Evolutionary conservation across 257 asterid species (phyloP), one percentile per base, ranked within the genome.

Genomic region (Cinchona pubescens): DNA sequence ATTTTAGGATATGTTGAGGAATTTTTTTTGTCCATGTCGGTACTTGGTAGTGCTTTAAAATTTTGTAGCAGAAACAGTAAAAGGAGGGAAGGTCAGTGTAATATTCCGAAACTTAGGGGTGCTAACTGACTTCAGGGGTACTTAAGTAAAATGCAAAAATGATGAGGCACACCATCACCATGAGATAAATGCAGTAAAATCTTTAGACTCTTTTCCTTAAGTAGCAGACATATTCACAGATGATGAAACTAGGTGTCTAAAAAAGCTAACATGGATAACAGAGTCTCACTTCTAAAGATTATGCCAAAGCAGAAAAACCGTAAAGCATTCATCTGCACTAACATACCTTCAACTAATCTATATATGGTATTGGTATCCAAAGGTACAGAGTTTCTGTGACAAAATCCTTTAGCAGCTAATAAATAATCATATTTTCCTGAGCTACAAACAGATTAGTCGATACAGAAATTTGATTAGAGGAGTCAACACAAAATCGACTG

Each of bases 351-450:
- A 73, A 82, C 90, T 84, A 83, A 88, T 79, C 82, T 90, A 81
- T 87, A 90, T 91, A 92, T 83, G 76, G 94, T n/a, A n/a, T n/a
- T n/a, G n/a, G n/a, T 84, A 77, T 87, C 90, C 80, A 92, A 80
- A 82, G 96, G 89, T 72, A 88, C 92, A 75, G 87, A 87, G 76
- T 90, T 89, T 83, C 72, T 86, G 85, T 96, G 96, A 84, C 97
- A 92, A 81, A 94, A 94, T 76, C 99, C 97, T 87, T 94, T 95
- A 79, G 99, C 97, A 72, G 99, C 99, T 97, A 53, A 76, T 61
- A 67, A 85, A 78, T 30, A 69, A 69, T 71, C 76, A 63, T 56
- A 13, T 34, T 46, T 51, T 40, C 53, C 32, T 45, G n/a, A 78
- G 27, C 38, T 18, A 29, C 66, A 15, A 67, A 27, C 67, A 40